A percentile compares a stretch with the other conserved stretches of the same genome.
Conservation (phyloP, 2,329 filamentous ascomycete genomes). For the Trichoderma lentiforme region DNA sequence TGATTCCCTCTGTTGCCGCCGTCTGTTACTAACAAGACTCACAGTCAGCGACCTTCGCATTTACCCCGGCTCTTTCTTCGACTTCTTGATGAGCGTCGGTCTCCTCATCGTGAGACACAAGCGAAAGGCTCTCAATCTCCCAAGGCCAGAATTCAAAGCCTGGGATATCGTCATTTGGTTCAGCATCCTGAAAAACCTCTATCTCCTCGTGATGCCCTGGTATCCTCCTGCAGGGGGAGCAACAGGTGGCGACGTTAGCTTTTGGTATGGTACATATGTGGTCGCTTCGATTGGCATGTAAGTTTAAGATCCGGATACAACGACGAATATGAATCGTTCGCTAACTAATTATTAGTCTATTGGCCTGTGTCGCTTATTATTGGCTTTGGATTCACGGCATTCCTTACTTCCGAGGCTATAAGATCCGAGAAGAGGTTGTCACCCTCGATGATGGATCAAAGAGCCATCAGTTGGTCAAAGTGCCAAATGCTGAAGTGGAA, state of each 20-base stretch:
- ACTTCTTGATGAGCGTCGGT: constrained; percentile 53
- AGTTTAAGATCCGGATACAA: constrained; percentile 31
- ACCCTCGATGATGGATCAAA: constrained; percentile 43
- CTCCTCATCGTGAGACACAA: constrained; percentile 56
- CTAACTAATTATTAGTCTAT: constrained; percentile 37
- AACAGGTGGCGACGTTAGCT: constrained; percentile 63
- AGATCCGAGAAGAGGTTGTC: constrained; percentile 53
- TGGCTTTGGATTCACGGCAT: constrained; percentile 55
- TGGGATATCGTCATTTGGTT: constrained; percentile 60
- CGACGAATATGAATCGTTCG: too few relatives aligned
- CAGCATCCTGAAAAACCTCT: constrained; percentile 57
- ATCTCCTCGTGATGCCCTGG: constrained; percentile 68
- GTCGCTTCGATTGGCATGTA: constrained; percentile 62
- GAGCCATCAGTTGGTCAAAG: constrained; percentile 49
- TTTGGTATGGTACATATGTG: constrained; percentile 71
- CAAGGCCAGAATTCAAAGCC: constrained; percentile 50
- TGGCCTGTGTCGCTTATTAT: constrained; percentile 56
- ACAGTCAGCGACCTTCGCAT: constrained; percentile 57
- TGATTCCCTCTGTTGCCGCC: background rate
- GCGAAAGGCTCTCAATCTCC: constrained; percentile 49
- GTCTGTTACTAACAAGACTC: constrained; percentile 26
- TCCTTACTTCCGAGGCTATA: constrained; percentile 51
- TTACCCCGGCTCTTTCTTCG: constrained; percentile 59
- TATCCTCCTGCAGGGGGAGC: constrained; percentile 60
- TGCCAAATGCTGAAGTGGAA: constrained; percentile 48